phyloP scores from a whole-genome alignment of 2,329 filamentous ascomycete species.

The Neonectria punicea region DNA sequence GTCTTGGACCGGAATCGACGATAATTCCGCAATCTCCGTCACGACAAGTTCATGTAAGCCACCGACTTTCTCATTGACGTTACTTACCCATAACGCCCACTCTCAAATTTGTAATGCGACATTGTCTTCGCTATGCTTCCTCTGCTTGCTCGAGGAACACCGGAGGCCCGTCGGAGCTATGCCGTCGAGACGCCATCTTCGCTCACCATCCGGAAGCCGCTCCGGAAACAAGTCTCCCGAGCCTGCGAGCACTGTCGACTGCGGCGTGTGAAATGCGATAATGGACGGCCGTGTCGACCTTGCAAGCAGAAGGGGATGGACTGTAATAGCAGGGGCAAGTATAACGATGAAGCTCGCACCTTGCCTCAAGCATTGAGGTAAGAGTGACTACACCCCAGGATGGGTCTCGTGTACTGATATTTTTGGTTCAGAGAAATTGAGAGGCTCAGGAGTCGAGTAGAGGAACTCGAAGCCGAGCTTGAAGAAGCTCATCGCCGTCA shows the following conservation, averaged over 20 bases:
- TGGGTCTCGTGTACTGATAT: neutral
- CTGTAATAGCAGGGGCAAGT: constrained; percentile 25
- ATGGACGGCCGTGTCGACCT: constrained; percentile 29
- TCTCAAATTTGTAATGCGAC: constrained; percentile 2
- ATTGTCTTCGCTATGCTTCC: constrained; percentile 13
- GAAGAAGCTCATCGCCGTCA: constrained; percentile 1
- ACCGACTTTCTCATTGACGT: neutral
- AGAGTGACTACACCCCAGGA: neutral
- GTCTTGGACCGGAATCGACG: constrained; percentile 5
- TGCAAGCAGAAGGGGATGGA: constrained; percentile 26
- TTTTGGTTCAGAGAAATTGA: constrained; percentile 45
- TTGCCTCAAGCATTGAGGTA: constrained; percentile 30
- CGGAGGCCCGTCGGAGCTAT: constrained; percentile 19
- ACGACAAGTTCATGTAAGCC: constrained; percentile 12
- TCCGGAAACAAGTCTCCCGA: constrained; percentile 37
- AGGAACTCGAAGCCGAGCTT: constrained; percentile 45
- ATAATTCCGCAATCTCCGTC: constrained; percentile 29
- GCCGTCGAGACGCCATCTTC: too few relatives aligned
- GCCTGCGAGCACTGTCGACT: constrained; percentile 38
- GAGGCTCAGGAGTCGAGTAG: constrained; percentile 44
- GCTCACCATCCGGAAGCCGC: constrained; percentile 10
- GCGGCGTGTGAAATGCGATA: constrained; percentile 37
- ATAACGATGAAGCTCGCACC: constrained; percentile 27
- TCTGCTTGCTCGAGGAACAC: constrained; percentile 21
- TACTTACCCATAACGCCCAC: neutral